phyloP scores from a whole-genome alignment of 208 protist species.

The Crithidia mellificae region DNA sequence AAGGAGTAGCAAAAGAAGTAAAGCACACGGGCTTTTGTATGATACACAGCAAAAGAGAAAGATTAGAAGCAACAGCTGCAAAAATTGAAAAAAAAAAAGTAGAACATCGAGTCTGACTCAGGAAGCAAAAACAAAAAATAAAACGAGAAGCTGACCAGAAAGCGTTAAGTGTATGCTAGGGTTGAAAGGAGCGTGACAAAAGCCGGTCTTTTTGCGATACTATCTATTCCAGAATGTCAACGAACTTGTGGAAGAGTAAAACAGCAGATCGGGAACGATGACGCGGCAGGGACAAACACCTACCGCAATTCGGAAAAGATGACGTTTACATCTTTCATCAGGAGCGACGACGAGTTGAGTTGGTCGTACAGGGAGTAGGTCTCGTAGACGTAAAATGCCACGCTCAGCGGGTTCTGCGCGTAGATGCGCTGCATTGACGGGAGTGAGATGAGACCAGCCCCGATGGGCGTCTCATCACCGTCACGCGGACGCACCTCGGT shows the following conservation, averaged over 20 bases:
- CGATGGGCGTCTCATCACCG: conserved; percentile 86
- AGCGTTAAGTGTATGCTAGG: background rate
- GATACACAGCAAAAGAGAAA: conserved; percentile 7
- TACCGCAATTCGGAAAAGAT: conserved; percentile 74
- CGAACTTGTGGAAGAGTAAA: too few relatives aligned
- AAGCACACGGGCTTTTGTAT: background rate
- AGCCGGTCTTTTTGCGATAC: too few relatives aligned
- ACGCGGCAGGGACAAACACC: too few relatives aligned
- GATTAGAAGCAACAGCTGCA: background rate
- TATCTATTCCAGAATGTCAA: too few relatives aligned
- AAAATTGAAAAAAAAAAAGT: background rate
- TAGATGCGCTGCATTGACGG: conserved; percentile 62
- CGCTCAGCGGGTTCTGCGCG: conserved; percentile 57
- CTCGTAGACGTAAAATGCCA: conserved; percentile 91
- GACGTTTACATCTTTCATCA: conserved; percentile 85
- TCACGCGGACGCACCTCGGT: conserved; percentile 81
- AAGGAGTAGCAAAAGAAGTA: background rate
- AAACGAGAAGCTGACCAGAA: background rate
- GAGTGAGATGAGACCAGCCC: conserved; percentile 82
- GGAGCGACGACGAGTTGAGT: conserved; percentile 74
- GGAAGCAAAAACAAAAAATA: background rate
- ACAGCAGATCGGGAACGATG: too few relatives aligned
- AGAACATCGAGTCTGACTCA: background rate
- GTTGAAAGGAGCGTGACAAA: background rate
- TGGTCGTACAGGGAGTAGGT: conserved; percentile 90